Evolutionary conservation across 164 flowering plant species (phyloP), one percentile per base, ranked within the genome.

Genomic region (Aristolochia contorta): DNA sequence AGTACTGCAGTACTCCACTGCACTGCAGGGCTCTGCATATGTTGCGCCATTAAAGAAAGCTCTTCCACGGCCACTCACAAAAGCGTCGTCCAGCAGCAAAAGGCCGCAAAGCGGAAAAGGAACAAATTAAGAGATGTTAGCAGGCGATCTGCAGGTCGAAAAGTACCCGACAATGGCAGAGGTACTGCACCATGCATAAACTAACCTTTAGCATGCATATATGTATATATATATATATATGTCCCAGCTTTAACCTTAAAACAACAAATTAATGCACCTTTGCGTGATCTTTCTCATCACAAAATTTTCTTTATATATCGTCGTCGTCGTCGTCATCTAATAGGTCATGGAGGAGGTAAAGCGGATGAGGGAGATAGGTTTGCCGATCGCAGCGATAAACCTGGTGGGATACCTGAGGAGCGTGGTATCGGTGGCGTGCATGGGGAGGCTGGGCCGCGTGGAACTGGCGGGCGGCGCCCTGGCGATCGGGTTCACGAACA

Each of bases 401-500:
- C 50, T 92, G 66, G 78, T 80, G 58, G 71, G 69, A 58, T 89
- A 86, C 65, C 77, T 87, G 55, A 84, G 73, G 61, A 83, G 79
- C 76, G 76, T 86, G 79, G 69, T 81, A 54, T 68, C 78, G 43
- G 93, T 87, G 13, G 75, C 78, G 1, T 87, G 86, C 85, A 83
- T 92, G 87, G 98, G 98, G 7, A 76, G 77, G 69, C 76, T 92
- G 13, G 97, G 98, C 1, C 79, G 83, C 59, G 74, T 85, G 0
- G 96, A 92, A 74, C 91, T 92, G 0, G 97, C 98, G 0, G 91
- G 91, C 1, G 98, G 98, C 0, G 86, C 98, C 2, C 74, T 92
- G 27, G 97, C 96, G 67, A 76, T 92, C 25, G 91, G 96, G 21
- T 92, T 92, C 89, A 84, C 96, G 63, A 92, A 92, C 81, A 87